phyloP scores from a whole-genome alignment of 2,329 filamentous ascomycete species.

The Phyllosticta citribraziliensis region DNA sequence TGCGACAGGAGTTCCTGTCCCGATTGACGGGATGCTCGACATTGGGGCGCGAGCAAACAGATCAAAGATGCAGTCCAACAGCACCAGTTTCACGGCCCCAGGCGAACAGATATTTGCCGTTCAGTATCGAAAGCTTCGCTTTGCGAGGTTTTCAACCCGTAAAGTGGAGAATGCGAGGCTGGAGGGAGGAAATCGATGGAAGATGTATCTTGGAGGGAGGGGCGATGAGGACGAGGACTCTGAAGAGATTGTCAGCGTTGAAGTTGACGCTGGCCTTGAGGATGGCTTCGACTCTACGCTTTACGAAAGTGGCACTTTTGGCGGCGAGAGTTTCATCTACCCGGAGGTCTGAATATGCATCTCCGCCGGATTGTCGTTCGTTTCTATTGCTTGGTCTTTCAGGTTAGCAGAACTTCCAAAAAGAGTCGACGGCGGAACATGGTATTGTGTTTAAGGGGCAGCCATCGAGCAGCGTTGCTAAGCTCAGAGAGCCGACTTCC shows the following conservation, averaged over 20 bases:
- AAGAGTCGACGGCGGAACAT: too few species aligned
- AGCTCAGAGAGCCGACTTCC: too few species aligned
- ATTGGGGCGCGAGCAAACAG: background rate
- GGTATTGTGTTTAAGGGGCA: too few species aligned
- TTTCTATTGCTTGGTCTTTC: background rate
- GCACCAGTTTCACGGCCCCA: background rate
- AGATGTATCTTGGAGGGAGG: background rate
- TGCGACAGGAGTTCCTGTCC: background rate
- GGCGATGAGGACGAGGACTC: background rate
- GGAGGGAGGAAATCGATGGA: background rate
- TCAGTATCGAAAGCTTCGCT: background rate
- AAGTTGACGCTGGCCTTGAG: background rate
- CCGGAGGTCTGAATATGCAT: background rate
- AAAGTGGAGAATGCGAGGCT: background rate
- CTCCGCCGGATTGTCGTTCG: background rate
- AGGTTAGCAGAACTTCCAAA: background rate
- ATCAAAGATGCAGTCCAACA: background rate
- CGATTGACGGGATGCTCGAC: background rate
- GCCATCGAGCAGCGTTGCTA: too few species aligned
- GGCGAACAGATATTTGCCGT: background rate
- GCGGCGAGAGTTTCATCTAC: background rate
- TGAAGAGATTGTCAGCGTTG: background rate
- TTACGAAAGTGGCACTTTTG: background rate
- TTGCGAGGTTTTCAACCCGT: background rate
- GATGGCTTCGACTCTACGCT: background rate